Evolutionary conservation across 495 filamentous ascomycete species (phyloP).

Genomic region (Lentithecium fluviatile): DNA sequence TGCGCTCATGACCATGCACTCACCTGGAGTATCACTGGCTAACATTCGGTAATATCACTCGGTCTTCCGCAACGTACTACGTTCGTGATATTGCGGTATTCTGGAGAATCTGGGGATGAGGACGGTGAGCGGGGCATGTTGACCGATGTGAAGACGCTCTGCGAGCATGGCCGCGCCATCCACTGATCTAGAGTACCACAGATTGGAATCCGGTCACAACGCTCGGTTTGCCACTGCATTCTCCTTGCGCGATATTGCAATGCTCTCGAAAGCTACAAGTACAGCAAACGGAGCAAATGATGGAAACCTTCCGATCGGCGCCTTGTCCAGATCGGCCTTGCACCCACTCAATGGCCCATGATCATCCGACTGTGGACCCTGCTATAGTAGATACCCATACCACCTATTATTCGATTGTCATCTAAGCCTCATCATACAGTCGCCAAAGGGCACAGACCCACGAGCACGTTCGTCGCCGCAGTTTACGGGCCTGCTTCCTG

Average conservation of each 20-base stretch:
- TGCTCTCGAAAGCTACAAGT: too few species aligned
- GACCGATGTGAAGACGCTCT: constrained; percentile 15
- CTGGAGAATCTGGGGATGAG: too few species aligned
- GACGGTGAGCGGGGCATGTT: neutral
- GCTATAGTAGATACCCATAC: constrained; percentile 23
- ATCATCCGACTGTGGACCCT: constrained; percentile 24
- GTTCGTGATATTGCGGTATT: neutral
- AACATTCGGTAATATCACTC: constrained; percentile 7
- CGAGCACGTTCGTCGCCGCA: constrained; percentile 31
- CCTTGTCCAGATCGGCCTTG: constrained; percentile 20
- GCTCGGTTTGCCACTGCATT: constrained; percentile 1
- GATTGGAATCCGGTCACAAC: neutral
- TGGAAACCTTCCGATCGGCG: constrained; percentile 17
- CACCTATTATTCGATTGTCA: constrained; percentile 24
- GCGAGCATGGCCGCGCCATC: neutral
- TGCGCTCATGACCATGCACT: neutral
- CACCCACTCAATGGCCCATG: constrained; percentile 5
- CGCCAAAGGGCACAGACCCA: constrained; percentile 27
- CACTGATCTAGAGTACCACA: neutral
- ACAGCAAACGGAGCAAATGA: too few species aligned
- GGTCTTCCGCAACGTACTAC: neutral
- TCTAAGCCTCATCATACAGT: constrained; percentile 33
- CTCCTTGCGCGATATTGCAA: neutral
- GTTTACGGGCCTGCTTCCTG: constrained; percentile 36
- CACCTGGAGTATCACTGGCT: neutral